These are phyloP conservation scores for Miscanthus sacchariflorus DNA, from an alignment of 202 grass and related monocot species.

Conservation along the genomic window DNA sequence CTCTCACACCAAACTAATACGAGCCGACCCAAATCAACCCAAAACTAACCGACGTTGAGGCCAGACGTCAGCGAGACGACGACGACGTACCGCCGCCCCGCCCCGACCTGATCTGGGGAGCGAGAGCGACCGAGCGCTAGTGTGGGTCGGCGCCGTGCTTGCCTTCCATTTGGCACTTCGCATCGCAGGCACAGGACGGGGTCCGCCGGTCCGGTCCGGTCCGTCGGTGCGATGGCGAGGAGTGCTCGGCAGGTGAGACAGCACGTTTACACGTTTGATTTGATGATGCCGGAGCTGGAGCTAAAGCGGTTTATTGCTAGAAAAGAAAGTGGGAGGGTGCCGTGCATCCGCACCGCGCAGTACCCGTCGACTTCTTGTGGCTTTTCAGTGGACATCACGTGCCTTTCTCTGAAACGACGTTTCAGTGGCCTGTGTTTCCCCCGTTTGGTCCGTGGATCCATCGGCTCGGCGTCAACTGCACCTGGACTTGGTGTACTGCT, in stretches of 20 bases:
- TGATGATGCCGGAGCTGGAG: neutral
- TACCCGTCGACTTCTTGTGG: neutral
- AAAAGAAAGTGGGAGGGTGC: neutral
- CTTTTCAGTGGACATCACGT: neutral
- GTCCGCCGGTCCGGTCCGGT: neutral
- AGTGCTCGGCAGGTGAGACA: neutral
- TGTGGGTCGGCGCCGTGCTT: too few relatives aligned
- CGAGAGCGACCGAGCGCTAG: neutral
- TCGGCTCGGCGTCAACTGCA: neutral
- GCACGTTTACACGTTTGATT: neutral
- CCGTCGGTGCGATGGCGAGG: neutral
- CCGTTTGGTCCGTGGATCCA: constrained; percentile 14
- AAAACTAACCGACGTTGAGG: too few relatives aligned
- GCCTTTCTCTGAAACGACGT: neutral
- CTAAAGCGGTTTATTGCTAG: neutral
- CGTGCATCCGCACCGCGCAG: neutral
- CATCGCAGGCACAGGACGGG: neutral
- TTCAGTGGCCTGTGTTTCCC: neutral
- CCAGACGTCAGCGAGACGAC: neutral
- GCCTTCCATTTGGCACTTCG: constrained; percentile 36
- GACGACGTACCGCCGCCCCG: neutral
- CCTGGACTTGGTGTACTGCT: neutral
- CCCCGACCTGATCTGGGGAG: neutral
- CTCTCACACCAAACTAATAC: too few relatives aligned
- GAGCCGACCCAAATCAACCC: too few relatives aligned